A percentile compares a stretch with the other conserved stretches of the same genome.
Conservation (phyloP, 2,329 filamentous ascomycete genomes). For the Shiraia sp. region DNA sequence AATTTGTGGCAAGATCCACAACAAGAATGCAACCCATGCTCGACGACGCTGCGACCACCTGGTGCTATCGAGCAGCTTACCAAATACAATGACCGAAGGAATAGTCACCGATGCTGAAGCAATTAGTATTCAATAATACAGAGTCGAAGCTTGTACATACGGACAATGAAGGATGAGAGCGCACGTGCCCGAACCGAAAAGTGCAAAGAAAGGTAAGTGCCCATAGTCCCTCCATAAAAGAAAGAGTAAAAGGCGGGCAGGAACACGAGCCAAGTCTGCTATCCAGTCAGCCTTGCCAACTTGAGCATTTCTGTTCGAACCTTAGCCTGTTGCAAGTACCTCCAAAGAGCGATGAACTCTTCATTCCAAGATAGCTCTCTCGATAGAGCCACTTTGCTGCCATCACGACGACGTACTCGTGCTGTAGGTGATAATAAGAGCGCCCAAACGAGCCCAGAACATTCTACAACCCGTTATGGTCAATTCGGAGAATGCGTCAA, state of each 20-base stretch:
- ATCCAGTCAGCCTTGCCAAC: background rate
- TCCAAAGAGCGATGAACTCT: conserved; percentile 6
- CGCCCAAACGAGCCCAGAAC: conserved; percentile 8
- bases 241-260: conserved; percentile 11
- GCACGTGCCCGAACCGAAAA: conserved; percentile 14
- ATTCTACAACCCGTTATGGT: conserved; percentile 3
- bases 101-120: conserved; percentile 5
- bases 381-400: conserved; percentile 3
- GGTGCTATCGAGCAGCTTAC: conserved; percentile 7
- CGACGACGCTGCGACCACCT: conserved; percentile 5
- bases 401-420: conserved; percentile 6
- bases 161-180: conserved; percentile 9
- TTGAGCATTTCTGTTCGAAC: background rate
- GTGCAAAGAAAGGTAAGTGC: conserved; percentile 13
- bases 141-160: background rate
- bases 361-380: conserved; percentile 3
- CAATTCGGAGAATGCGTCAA: background rate
- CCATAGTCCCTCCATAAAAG: conserved; percentile 14
- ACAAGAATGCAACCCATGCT: conserved; percentile 9
- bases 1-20: conserved; percentile 6
- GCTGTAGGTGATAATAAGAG: conserved; percentile 7
- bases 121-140: background rate
- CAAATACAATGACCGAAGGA: conserved; percentile 9
- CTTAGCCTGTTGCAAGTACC: background rate
- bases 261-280: conserved; percentile 9